These are phyloP conservation scores for Mycosphaerella sp. DNA, from an alignment of 2,329 filamentous ascomycete genomes.

Conservation along the genomic window DNA sequence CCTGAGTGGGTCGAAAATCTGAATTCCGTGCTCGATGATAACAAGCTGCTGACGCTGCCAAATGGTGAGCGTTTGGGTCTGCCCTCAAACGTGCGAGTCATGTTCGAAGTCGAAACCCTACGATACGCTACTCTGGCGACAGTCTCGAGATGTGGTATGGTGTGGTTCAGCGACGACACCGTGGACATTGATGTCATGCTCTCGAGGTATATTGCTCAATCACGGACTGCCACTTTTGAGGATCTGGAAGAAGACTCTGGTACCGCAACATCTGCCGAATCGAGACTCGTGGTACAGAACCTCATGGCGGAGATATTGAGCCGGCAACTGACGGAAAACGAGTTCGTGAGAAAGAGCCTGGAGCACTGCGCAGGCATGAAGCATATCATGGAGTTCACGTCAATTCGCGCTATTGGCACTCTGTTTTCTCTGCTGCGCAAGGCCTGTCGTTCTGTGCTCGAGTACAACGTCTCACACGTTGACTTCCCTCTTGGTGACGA, in stretches of 20 bases:
- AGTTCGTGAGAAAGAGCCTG: conserved; percentile 74
- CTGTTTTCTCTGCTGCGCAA: conserved; percentile 96
- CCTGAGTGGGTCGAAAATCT: conserved; percentile 99
- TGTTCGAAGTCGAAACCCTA: conserved; percentile 98
- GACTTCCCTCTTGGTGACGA: conserved; percentile 91
- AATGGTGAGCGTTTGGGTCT: conserved; percentile 97
- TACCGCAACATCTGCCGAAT: conserved; percentile 51
- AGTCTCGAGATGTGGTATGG: conserved; percentile 99
- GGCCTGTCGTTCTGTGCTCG: conserved; percentile 80
- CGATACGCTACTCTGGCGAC: conserved; percentile 97
- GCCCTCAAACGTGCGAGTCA: conserved; percentile 91
- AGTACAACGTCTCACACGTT: conserved; percentile 90
- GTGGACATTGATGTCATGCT: conserved; percentile 92
- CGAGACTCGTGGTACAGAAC: conserved; percentile 66
- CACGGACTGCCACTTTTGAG: conserved; percentile 80
- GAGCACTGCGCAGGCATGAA: conserved; percentile 69
- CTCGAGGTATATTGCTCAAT: conserved; percentile 76
- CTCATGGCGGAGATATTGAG: conserved; percentile 75
- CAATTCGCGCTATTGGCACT: conserved; percentile 82
- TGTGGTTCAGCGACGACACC: conserved; percentile 99
- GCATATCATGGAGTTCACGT: conserved; percentile 98
- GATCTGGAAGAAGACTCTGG: conserved; percentile 91
- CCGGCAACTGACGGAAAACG: conserved; percentile 67
- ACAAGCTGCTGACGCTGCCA: conserved; percentile 92
- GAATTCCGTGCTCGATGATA: conserved; percentile 99